Base-by-base conservation (phyloP, 2,329 filamentous ascomycete species). In the Sphaerulina vaccinii region DNA sequence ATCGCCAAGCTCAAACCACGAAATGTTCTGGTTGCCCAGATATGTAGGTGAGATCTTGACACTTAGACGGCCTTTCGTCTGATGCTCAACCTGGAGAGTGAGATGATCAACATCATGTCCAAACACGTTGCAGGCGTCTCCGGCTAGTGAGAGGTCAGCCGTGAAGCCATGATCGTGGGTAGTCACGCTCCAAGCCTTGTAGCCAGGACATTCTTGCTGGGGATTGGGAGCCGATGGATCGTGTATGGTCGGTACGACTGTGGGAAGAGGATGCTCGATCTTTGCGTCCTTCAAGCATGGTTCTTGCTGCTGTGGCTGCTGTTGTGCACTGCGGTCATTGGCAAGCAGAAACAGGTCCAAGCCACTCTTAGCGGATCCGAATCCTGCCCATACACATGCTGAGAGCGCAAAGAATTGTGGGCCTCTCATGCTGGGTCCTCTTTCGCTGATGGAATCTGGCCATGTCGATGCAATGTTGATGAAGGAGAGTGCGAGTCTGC, bases 191-290 rank as follows among this genome's bases (percentile, higher is more conserved):
- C 51, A 57, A 16, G 63, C 63, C 32, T 52, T 57, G 51, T 65
- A 65, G 23, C 63, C 63, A 15, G 63, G 62, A 43, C 63, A 65
- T 37, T 55, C 49, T 39, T 54, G 44, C 40, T 65, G 63, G 10
- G 63, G 38, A 51, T 65, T 46, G 13, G 62, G 62, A 3, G 63
- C 62, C 15, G 53, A 49, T 22, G 54, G 42, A 39, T 65, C 61
- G 32, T 55, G 43, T 45, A 64, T 54, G 10, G 57, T 63, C 16
- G 50, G 50, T 6, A 41, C 22, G 10, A 52, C 42, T 11, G 50
- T 47, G 3, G 50, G 50, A 15, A 50, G 39, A 16, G 39, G 22
- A 32, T 24, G 27, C 16, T 42, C 9, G 33, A 21, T 27, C n/a
- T 21, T 36, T 19, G 29, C 36, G 35, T 38, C 15, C 35, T 13